Base-by-base conservation (phyloP, 192 early-diverging fungal species). In the Radiomyces spectabilis region DNA sequence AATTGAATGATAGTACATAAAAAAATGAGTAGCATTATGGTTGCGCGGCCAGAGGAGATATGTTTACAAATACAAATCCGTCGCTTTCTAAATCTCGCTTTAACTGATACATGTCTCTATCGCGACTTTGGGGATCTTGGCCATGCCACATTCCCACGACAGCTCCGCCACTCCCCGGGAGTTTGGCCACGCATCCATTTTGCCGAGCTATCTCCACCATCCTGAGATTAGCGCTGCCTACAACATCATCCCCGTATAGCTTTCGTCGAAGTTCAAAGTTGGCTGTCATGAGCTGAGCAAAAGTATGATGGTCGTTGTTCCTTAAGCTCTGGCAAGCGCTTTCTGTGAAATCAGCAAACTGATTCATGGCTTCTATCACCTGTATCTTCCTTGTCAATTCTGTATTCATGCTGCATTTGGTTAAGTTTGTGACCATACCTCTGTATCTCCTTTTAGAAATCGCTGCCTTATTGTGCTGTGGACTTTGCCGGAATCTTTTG, bases 101-200 rank as follows among this genome's bases (percentile, higher is more conserved):
- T 25, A 76, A 49, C 10, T 51, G 46, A 29, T 52, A 34, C 16
- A 61, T 30, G 55, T 73, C 55, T 31, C 29, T 21, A 4, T 34
- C 24, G 8, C 30, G 19, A 5, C 42, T 13, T 21, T 32, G 19
- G 15, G 30, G 12, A 43, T 53, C 54, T 12, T 45, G 24, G n/a
- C 62, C 71, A 30, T 60, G 55, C 68, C 69, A 77, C 62, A 84
- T 50, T 15, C 82, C 81, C 18, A 84, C 64, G 8, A 80, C 63
- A 33, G 76, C 71, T n/a, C 82, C 82, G 43, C 82, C 82, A 26
- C 70, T 74, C 2, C 82, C 82, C 12, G 72, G 59, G 49, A 84
- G 72, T 46, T 85, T 85, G 31, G 78, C 78, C 13, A 61, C 72
- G 69, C 72, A 71, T 3, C 72, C 66, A 46, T 71, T 37, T 9